Evolutionary conservation across 2,329 filamentous ascomycete genomes (phyloP), one percentile per base, ranked within the genome.

Genomic region (Sclerotinia glacialis): DNA sequence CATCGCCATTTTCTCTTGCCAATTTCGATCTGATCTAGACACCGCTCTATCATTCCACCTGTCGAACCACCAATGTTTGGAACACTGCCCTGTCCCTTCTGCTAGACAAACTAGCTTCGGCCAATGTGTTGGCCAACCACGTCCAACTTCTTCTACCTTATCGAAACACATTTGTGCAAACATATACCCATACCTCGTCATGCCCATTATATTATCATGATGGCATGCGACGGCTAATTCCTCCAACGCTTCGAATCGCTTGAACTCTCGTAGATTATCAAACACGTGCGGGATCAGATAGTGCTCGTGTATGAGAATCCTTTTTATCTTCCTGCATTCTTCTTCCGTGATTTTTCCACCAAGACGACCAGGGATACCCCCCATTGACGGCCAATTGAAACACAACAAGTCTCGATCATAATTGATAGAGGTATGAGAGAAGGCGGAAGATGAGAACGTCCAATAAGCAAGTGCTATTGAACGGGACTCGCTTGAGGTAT

Each of bases 401-500:
- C 42, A 60, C 58, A 60, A 60, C 44, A 60, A 60, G 44, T 60
- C 58, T 60, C 37, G 58, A 37, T 60, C 28, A 47, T 60, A 60
- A 37, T 49, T 60, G 42, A 60, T 60, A 44, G 28, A 60, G 28
- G 58, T 60, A 14, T 60, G 44, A 49, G 58, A 60, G 28, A 49
- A 60, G 31, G 34, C 18, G 28, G 44, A 21, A 49, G 58, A 49
- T 49, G 58, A 49, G 28, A 60, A 60, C 12, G 21, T 49, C 28
- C 58, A 60, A 49, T 60, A 60, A 16, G 58, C 21, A 60, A 60
- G 58, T 49, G 58, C 28, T 49, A 60, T 49, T 60, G 58, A 49
- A 60, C 58, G 58, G 34, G 44, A 49, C 58, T 60, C 58, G 58
- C 44, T 60, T 60, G 58, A 60, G 58, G n/a, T 49, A 49, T 60